A percentile compares a stretch with the other conserved stretches of the same genome.
These are phyloP conservation scores for Avena eriantha DNA, from an alignment of 176 grass and related monocot species.

Conservation along the genomic window DNA sequence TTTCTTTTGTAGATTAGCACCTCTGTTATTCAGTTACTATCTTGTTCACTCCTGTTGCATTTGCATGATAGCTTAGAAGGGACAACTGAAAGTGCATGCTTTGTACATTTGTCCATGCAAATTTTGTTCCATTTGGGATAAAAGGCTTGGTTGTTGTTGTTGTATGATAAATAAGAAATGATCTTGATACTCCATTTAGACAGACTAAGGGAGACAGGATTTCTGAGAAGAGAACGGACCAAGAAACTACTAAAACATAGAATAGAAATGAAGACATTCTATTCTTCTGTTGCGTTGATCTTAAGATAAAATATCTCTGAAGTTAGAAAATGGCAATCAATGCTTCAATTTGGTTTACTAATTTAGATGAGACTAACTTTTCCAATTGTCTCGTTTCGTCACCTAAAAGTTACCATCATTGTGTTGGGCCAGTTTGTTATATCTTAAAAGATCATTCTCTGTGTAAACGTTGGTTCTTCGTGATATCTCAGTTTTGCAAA, in stretches of 20 bases:
- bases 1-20: background rate
- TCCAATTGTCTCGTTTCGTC: background rate
- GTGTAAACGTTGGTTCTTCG: background rate
- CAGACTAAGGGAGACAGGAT: background rate
- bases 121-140: constrained; percentile 21
- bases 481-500: background rate
- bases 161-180: background rate
- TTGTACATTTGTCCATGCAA: background rate
- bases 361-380: background rate
- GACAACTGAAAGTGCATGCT: background rate
- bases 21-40: background rate
- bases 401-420: constrained; percentile 15
- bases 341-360: constrained; percentile 13
- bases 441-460: background rate
- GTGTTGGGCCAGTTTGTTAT: background rate
- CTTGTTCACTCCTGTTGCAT: background rate
- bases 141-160: no score
- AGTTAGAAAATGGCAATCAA: constrained; percentile 16
- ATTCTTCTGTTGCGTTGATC: background rate
- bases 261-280: background rate
- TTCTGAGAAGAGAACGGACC: constrained; percentile 14
- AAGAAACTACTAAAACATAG: background rate
- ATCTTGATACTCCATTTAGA: background rate
- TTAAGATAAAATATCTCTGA: background rate
- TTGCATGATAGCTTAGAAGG: background rate